These are phyloP conservation scores for Bolboschoenoplectus hybrid DNA, from an alignment of 202 grass and related monocot species.

Conservation along the genomic window DNA sequence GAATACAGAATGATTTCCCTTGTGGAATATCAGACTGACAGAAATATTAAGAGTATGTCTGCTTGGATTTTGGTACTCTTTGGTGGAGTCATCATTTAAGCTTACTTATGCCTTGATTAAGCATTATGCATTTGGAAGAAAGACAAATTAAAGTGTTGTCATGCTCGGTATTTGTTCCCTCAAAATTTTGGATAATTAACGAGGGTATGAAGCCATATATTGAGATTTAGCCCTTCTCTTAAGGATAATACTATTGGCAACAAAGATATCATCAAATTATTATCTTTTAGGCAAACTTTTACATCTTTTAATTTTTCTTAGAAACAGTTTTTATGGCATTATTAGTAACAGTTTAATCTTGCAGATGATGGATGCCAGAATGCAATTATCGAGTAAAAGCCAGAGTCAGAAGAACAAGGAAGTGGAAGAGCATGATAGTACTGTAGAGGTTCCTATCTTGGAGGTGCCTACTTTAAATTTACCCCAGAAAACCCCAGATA, in stretches of 20 bases:
- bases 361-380: conserved; percentile 77
- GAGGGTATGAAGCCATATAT: background rate
- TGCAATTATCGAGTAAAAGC: conserved; percentile 50
- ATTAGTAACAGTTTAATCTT: conserved; percentile 32
- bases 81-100: background rate
- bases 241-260: background rate
- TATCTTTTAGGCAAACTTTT: background rate
- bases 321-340: conserved; percentile 7
- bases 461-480: conserved; percentile 34
- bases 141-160: background rate
- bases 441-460: conserved; percentile 32
- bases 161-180: background rate
- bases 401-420: conserved; percentile 48
- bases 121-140: background rate
- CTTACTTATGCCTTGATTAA: background rate
- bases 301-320: background rate
- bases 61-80: background rate
- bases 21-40: background rate
- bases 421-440: conserved; percentile 34
- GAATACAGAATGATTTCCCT: background rate
- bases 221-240: background rate
- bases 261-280: background rate
- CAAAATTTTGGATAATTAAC: background rate
- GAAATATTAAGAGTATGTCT: background rate
- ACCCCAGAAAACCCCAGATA: conserved; percentile 41